Conservation (phyloP, 116 monocot species). For the Iris pallida region DNA sequence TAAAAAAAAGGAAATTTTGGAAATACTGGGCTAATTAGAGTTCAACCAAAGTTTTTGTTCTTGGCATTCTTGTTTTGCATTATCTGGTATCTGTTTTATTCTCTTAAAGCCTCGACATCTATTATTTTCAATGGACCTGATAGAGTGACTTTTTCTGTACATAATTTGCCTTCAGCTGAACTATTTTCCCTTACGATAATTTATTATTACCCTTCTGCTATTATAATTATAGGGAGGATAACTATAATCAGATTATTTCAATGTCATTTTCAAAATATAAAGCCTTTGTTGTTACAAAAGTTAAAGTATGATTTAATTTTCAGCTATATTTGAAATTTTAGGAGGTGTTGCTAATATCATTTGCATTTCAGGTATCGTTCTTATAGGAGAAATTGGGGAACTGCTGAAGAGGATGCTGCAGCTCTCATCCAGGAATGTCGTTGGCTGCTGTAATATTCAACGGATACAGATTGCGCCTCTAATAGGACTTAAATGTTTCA, state of each 20-base stretch:
- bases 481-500: no score
- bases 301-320: not conserved
- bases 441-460: no score
- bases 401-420: conserved; percentile 97
- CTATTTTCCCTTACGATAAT: not conserved
- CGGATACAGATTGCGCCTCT: no score
- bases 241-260: not conserved
- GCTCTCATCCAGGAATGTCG: conserved; percentile 49
- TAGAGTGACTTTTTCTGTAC: no score
- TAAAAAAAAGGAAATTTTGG: no score
- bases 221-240: not conserved
- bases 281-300: not conserved
- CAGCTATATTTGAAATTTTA: not conserved
- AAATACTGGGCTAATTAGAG: no score
- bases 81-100: no score
- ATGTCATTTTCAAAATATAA: not conserved
- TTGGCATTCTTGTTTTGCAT: no score
- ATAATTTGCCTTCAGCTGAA: no score
- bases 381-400: conserved; percentile 99
- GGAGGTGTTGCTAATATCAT: not conserved
- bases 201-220: not conserved
- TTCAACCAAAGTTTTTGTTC: no score
- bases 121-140: no score
- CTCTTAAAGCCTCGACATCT: no score
- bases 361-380: conserved; percentile 63